Base-by-base conservation (phyloP, 2,329 filamentous ascomycete genomes). In the Aspergillus fumigatus region DNA sequence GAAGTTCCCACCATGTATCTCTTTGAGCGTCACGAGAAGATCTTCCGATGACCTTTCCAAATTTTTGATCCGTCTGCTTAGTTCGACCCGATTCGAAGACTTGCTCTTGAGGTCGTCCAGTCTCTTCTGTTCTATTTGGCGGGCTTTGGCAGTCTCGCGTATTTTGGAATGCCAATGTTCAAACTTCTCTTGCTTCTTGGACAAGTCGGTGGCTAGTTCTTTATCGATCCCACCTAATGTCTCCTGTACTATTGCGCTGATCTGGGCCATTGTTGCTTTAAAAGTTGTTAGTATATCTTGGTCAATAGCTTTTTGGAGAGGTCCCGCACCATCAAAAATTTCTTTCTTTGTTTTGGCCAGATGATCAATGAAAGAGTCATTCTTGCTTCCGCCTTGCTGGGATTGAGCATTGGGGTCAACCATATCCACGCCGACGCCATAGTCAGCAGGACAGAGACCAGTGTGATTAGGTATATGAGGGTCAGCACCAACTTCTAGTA, bases 401-500 rank as follows among this genome's bases (percentile, higher is more conserved):
- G 56, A 72, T 53, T 64, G 82, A 70, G 45, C 79, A 76, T 58
- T 81, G 19, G 72, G 71, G 53, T 76, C 73, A 40, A 81, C 79
- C 60, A 80, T 77, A 51, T 90, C 88, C 9, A 85, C 84, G 4
- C 91, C 91, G 27, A 97, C 90, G 8, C 93, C 93, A 76, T 99
- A 99, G 71, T 97, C 94, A n/a, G 92, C 81, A 1, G 94, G 92
- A 41, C 90, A 84, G 11, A 97, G 81, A 21, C 93, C 92, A 48
- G 92, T 92, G 50, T 92, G 86, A 67, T 99, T 99, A 5, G 91
- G 84, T 67, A 97, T 92, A 53, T 88, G 86, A n/a, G 92, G 88
- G 72, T 97, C 92, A 1, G 94, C 94, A 55, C 93, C 92, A 47
- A 99, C 92, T 74, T 99, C 94, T 10, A 97, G 81, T 32, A 99